Base-by-base conservation (phyloP, 768 basidiomycete species). In the Pilatotrama ljubarskyi region DNA sequence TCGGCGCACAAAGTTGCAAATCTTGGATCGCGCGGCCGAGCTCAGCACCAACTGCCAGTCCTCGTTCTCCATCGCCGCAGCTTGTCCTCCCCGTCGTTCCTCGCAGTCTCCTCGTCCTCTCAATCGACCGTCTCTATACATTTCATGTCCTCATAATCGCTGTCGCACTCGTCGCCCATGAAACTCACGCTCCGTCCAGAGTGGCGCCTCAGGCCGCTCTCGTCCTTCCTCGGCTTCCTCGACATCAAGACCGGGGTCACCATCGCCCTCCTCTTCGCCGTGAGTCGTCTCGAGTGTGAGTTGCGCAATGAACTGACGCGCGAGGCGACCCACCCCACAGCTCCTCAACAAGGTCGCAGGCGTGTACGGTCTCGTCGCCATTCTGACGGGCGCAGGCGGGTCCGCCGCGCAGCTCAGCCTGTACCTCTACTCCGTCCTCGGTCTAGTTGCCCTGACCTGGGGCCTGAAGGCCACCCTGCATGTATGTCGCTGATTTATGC, bases 311-410 rank as follows among this genome's bases (percentile, higher is more conserved):
- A 38, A 63, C 55, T 52, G 38, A 63, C 62, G 67, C 37, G 48
- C 57, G 52, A 25, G 56, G 35, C 56, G 48, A 41, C 51, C 62
- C 65, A 47, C 29, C 29, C 29, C 47, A 38, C 68, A 91, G 91
- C 76, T 94, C 53, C 79, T 99, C 65, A 99, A 99, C 83, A 99
- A 99, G 77, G 96, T 95, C 50, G 95, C 97, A 18, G 96, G 97
- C 51, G 84, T 98, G 9, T 99, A 98, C 72, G 97, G 97, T 55
- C 83, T 99, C 58, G 87, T 99, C 59, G 95, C 95, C 5, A 83
- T 95, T 57, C 75, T 95, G 59, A 90, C 90, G 0, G 95, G 95
- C 18, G 88, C 91, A 29, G 93, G 91, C n/a, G 89, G 90, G n/a
- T 87, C 89, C n/a, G 86, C 94, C 65, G 86, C 90, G 0, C 97